These are phyloP conservation scores for Beauveria scarabaeidicola DNA, from an alignment of 2,329 filamentous ascomycete genomes.

Conservation along the genomic window DNA sequence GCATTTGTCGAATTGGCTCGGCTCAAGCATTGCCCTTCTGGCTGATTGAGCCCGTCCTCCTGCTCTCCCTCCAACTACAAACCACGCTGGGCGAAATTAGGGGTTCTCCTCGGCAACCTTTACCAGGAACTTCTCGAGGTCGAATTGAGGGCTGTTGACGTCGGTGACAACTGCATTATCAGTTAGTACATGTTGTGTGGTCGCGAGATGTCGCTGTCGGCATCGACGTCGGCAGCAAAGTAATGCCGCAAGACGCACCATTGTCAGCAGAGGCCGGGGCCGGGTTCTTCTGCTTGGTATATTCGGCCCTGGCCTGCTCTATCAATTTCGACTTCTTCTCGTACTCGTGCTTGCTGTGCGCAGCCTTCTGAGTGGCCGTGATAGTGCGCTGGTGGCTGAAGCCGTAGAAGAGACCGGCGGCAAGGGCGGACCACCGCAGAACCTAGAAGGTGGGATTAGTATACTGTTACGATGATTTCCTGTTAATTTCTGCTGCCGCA, in stretches of 20 bases:
- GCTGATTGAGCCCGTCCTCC: constrained; percentile 17
- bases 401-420: constrained; percentile 88
- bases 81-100: constrained; percentile 24
- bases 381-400: constrained; percentile 86
- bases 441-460: constrained; percentile 53
- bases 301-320: constrained; percentile 86
- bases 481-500: not conserved
- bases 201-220: not conserved
- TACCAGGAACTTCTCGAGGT: constrained; percentile 77
- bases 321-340: constrained; percentile 88
- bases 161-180: constrained; percentile 37
- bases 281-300: constrained; percentile 63
- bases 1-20: constrained; percentile 8
- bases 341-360: constrained; percentile 72
- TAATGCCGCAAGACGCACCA: constrained; percentile 21
- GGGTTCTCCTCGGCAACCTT: constrained; percentile 48
- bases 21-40: constrained; percentile 6
- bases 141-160: constrained; percentile 80
- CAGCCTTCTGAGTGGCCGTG: constrained; percentile 58
- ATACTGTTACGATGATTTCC: not conserved
- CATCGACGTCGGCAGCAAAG: constrained; percentile 8
- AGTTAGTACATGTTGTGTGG: constrained; percentile 15
- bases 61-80: constrained; percentile 10
- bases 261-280: constrained; percentile 25
- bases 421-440: constrained; percentile 91